Evolutionary conservation across 106 monocot species (phyloP), one percentile per base, ranked within the genome.

Genomic region (Dendrobium officinale): DNA sequence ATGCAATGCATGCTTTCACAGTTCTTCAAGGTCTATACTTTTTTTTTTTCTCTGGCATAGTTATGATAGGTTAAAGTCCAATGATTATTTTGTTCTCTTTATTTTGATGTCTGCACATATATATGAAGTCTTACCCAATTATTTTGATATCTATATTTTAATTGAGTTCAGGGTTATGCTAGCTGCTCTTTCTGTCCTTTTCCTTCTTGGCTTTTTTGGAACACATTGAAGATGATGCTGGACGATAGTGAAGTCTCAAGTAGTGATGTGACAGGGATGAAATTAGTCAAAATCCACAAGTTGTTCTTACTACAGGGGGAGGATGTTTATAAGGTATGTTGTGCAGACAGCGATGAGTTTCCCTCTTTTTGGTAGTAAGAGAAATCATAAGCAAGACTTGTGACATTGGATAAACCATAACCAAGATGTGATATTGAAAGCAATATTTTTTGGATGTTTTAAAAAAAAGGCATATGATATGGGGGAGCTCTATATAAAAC

Each of bases 191-290:
- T 92, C 92, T n/a, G n/a, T n/a, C n/a, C n/a, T n/a, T 48, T 95
- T 98, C 86, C 84, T 98, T 75, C 91, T 98, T 85, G 89, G 89
- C 22, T 98, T 89, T 83, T n/a, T n/a, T n/a, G n/a, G 95, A 95
- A 48, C 75, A 82, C 33, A 77, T 85, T 45, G 86, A 89, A 80
- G 82, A 89, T 77, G 86, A 84, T 3, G 43, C 9, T 43, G n/a
- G 87, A 89, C 81, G 92, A 95, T 33, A 86, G 86, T 84, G 95
- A 92, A 0, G 95, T 67, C 10, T 94, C 94, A 2, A 83, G 86
- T 80, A 82, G 85, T 84, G 95, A 95, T n/a, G n/a, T 19, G 94
- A 97, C 31, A n/a, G n/a, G n/a, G 92, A 92, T 67, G 67, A 82
- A 54, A 80, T 78, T 51, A 81, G 40, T 73, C 85, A 89, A 82